phyloP scores from a whole-genome alignment of 2,329 filamentous ascomycete genomes.

The Gnomoniopsis sp. region DNA sequence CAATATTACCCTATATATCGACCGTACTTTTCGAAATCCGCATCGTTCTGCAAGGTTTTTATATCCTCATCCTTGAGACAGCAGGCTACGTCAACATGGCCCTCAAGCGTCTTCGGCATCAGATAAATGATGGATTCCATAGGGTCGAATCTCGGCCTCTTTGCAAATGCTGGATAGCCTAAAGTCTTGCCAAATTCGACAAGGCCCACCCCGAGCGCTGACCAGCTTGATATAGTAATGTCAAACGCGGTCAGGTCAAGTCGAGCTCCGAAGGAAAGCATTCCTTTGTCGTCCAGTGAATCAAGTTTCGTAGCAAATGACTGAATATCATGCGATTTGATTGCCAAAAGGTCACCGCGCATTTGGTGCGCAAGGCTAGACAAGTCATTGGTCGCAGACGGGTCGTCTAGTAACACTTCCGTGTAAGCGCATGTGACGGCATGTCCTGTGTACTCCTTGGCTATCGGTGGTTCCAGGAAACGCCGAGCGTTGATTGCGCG shows the following conservation, averaged over 20 bases:
- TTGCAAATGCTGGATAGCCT: slow-evolving; percentile 7
- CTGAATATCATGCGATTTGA: slow-evolving; percentile 5
- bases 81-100: slow-evolving; percentile 6
- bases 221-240: slow-evolving; percentile 10
- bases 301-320: slow-evolving; percentile 11
- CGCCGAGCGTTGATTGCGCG: slow-evolving; percentile 9
- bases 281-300: slow-evolving; percentile 9
- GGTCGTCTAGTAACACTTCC: not conserved
- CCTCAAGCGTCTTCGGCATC: slow-evolving; percentile 5
- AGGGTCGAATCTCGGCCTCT: slow-evolving; percentile 4
- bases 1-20: slow-evolving; percentile 5
- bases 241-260: slow-evolving; percentile 6
- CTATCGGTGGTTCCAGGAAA: not conserved
- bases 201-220: not conserved
- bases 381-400: not conserved
- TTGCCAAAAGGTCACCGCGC: slow-evolving; percentile 1
- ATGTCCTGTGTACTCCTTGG: slow-evolving; percentile 9
- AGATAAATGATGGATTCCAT: slow-evolving; percentile 11
- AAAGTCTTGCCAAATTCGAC: slow-evolving; percentile 8
- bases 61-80: slow-evolving; percentile 10
- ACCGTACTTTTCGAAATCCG: slow-evolving; percentile 4
- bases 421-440: slow-evolving; percentile 6
- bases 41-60: not conserved
- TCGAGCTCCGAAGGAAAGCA: slow-evolving; percentile 1
- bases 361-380: not conserved